Base-by-base conservation (phyloP, 352 stramenopile species). In the Phytophthora citrophthora region DNA sequence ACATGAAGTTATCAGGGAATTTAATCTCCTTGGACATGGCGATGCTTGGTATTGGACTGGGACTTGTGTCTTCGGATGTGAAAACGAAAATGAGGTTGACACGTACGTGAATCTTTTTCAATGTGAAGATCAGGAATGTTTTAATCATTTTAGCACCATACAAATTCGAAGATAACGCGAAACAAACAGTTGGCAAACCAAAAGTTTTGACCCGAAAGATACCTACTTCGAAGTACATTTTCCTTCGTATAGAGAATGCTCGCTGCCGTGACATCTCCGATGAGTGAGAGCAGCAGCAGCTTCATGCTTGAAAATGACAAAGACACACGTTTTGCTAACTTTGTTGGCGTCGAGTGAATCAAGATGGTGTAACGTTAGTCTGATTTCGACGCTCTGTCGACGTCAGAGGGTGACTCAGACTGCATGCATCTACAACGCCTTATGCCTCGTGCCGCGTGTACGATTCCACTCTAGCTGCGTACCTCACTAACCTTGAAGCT, bases 1-100 rank as follows among this genome's bases (percentile, higher is more conserved):
- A 98, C 40, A 89, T 56, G 70, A 98, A 98, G 46, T 46, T 65
- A 23, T 81, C 56, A 6, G 79, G 81, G 59, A 88, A 88, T 23
- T 56, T 66, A 16, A 86, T 31, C 15, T 74, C 16, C 51, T 81
- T 68, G 18, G 66, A 47, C 66, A 76, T 74, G 54, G 13, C 18
- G 29, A n/a, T 40, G 34, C 20, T 10, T 31, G 13, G 45, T 2
- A 34, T 4, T 12, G 31, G 24, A 54, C 29, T 32, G 29, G 29
- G 10, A 39, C 27, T n/a, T 53, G 52, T 67, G 50, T 49, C 32
- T 54, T 60, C 13, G 24, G 43, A 31, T 12, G 18, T 44, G 60
- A 48, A 48, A 63, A 73, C 31, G 38, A 38, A 31, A 67, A 70
- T 74, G 54, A 65, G 29, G 13, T 32, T 11, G 29, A 1, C 29